Conservation (phyloP, 2,329 filamentous ascomycete genomes). For the Cercospora zeae-maydis region DNA sequence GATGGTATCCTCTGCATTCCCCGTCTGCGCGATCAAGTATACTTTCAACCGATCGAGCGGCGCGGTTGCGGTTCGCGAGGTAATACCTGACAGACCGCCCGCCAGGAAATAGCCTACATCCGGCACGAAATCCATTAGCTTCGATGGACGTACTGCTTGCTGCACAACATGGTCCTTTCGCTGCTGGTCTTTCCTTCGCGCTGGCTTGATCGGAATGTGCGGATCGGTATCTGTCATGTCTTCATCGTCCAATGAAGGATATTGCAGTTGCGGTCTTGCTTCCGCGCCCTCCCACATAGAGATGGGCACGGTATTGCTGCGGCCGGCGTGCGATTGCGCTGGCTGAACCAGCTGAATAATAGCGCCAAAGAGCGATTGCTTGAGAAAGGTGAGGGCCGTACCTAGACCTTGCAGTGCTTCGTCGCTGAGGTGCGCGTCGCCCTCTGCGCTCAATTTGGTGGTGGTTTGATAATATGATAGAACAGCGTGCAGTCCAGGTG, state of each 20-base stretch:
- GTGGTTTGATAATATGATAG: slow-evolving; percentile 89
- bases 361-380: slow-evolving; percentile 71
- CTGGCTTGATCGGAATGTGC: slow-evolving; percentile 36
- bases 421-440: slow-evolving; percentile 88
- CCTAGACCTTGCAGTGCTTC: slow-evolving; percentile 90
- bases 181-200: slow-evolving; percentile 31
- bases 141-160: slow-evolving; percentile 38
- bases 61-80: slow-evolving; percentile 91
- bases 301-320: slow-evolving; percentile 19
- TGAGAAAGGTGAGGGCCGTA: slow-evolving; percentile 68
- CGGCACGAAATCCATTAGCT: slow-evolving; percentile 62
- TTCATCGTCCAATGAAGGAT: slow-evolving; percentile 17
- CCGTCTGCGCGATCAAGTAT: slow-evolving; percentile 90
- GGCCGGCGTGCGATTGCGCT: slow-evolving; percentile 20
- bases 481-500: slow-evolving; percentile 72
- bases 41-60: slow-evolving; percentile 96
- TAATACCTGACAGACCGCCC: slow-evolving; percentile 88
- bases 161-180: slow-evolving; percentile 7
- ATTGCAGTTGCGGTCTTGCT: slow-evolving; percentile 19
- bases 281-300: slow-evolving; percentile 26
- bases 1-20: slow-evolving; percentile 56
- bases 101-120: slow-evolving; percentile 97
- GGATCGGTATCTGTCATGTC: slow-evolving; percentile 30
- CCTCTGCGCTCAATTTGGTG: slow-evolving; percentile 85
- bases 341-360: slow-evolving; percentile 53